Evolutionary conservation across 345 rosid genomes (phyloP).

Genomic region (Boechera stricta): DNA sequence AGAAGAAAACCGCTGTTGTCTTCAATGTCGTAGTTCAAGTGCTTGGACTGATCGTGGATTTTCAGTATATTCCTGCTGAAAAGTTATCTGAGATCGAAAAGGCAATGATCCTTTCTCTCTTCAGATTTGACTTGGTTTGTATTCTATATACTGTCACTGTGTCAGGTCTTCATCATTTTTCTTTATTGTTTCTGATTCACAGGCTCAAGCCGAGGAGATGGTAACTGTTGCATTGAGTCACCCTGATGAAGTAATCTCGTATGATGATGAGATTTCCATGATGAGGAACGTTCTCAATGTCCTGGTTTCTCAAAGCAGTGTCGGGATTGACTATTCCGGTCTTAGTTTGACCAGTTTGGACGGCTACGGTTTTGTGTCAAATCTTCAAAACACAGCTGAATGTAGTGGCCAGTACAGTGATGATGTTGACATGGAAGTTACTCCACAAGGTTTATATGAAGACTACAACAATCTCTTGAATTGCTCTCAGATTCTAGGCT

Average conservation of each 20-base stretch:
- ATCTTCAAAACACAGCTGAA: constrained; percentile 52
- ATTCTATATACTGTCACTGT: constrained; percentile 11
- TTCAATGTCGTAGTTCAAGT: constrained; percentile 94
- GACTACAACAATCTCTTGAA: constrained; percentile 72
- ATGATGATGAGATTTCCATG: constrained; percentile 67
- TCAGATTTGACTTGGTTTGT: not conserved
- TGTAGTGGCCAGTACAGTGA: constrained; percentile 39
- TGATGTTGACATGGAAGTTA: constrained; percentile 39
- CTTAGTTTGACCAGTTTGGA: constrained; percentile 61
- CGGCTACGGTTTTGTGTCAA: constrained; percentile 52
- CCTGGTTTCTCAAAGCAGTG: constrained; percentile 52
- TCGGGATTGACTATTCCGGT: constrained; percentile 66
- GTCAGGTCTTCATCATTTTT: not conserved
- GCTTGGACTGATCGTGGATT: constrained; percentile 71
- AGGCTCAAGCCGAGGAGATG: constrained; percentile 77
- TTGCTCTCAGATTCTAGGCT: constrained; percentile 54
- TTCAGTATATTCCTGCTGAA: constrained; percentile 66
- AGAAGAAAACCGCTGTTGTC: constrained; percentile 78
- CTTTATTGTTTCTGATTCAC: constrained; percentile 32
- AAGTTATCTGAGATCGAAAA: constrained; percentile 83
- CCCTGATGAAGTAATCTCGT: constrained; percentile 63
- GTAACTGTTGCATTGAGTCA: constrained; percentile 72
- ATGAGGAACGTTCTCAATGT: constrained; percentile 51
- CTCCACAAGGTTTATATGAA: constrained; percentile 62
- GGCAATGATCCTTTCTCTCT: constrained; percentile 51